These are phyloP conservation scores for Hortaea werneckii DNA, from an alignment of 2,329 filamentous ascomycete genomes.

Conservation along the genomic window DNA sequence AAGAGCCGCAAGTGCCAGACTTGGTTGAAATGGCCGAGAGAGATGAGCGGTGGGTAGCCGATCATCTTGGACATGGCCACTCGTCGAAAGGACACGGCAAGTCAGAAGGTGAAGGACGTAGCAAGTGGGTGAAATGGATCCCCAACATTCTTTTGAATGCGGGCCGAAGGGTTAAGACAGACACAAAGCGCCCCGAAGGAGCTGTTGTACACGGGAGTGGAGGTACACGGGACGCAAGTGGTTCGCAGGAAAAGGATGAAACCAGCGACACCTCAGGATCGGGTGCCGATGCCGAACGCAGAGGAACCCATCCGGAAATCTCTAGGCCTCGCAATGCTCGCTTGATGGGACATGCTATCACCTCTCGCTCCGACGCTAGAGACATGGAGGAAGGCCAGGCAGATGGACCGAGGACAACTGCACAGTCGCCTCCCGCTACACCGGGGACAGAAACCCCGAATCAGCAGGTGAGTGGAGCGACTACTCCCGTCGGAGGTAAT, in stretches of 20 bases:
- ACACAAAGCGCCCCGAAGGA: neutral
- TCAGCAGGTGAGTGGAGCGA: neutral
- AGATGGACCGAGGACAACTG: slow-evolving; percentile 5
- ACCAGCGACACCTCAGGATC: neutral
- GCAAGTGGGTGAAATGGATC: neutral
- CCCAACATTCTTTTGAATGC: neutral
- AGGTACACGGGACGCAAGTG: neutral
- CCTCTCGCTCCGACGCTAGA: neutral
- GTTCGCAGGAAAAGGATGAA: neutral
- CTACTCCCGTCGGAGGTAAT: neutral
- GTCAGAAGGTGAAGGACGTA: neutral
- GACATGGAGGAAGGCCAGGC: neutral
- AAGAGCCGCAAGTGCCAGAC: neutral
- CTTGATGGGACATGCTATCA: slow-evolving; percentile 12
- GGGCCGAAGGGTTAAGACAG: neutral
- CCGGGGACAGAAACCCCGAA: neutral
- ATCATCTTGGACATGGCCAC: neutral
- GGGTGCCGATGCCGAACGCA: neutral
- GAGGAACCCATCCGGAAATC: slow-evolving; percentile 8
- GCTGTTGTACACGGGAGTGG: neutral
- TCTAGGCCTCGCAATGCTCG: slow-evolving; percentile 10
- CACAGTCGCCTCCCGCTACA: slow-evolving; percentile 2
- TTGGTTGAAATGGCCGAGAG: neutral
- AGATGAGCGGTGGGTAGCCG: neutral
- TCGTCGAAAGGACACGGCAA: neutral